Evolutionary conservation across 129 eudicot species (phyloP), one percentile per base, ranked within the genome.

Genomic region (Smallanthus sonchifolius): DNA sequence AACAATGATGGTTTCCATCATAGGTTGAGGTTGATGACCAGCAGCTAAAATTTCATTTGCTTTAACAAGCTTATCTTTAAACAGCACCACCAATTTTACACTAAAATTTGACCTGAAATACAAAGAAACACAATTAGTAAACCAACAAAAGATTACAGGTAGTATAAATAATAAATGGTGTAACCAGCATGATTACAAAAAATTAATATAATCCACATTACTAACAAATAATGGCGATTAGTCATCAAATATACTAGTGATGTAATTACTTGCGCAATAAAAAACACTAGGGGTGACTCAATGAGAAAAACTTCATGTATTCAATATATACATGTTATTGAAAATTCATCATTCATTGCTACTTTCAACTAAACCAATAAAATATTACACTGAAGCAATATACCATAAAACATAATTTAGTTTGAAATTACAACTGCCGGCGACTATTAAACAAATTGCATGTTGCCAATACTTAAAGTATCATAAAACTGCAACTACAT

Each of bases 91-190:
- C 83, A 94, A 72, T 67, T 88, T 90, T 16, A 74, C 65, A 55
- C 96, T 82, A 82, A 94, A 94, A 86, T 87, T 90, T 65, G 89
- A 88, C 73, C 98, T 94, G 96, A 64, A 79, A 73, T 51, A 82
- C 69, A 38, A 56, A 39, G 51, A 69, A 69, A 28, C 35, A 62
- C 69, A 19, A 60, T 61, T 28, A 69, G 9, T 20, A 61, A 61
- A 24, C 30, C 30, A 24, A 24, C 30, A 24, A 24, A 24, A 24
- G 30, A 24, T 24, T 24, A 24, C 42, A 60, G 11, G 19, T 60
- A 8, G 19, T 60, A 60, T 60, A 13, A 24, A 32, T 60, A 15
- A 30, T 30, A 60, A 60, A 30, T 28, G 65, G 8, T 32, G 40
- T 60, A 11, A 28, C 40, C 19, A 34, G 19, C 66, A 60, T 60